Conservation (phyloP, 495 filamentous ascomycete species). For the Tirmania nivea region DNA sequence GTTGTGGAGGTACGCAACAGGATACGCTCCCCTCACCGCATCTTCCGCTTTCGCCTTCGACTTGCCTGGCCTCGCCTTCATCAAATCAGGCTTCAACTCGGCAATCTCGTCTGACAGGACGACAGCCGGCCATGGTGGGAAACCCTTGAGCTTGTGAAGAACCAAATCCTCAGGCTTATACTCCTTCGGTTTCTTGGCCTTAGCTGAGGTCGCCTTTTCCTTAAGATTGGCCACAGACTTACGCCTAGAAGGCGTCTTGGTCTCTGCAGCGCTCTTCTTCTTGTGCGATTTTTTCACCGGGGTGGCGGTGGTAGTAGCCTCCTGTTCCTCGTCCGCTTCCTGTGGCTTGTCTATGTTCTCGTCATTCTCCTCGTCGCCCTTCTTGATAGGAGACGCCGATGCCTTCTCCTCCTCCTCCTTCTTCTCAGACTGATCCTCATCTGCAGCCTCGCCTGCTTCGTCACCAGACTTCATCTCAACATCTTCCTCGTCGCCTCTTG, state of each 20-base stretch:
- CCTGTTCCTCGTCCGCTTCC: not conserved
- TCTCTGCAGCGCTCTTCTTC: not conserved
- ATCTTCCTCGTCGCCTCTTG: not conserved
- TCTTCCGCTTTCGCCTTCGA: not conserved
- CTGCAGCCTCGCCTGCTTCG: not conserved
- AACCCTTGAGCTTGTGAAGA: conserved; percentile 65
- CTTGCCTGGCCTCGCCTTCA: conserved; percentile 43
- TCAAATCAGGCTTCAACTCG: conserved; percentile 54
- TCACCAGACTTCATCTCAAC: not conserved
- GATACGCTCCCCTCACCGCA: conserved; percentile 48
- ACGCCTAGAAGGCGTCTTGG: not conserved
- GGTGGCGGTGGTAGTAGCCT: not conserved
- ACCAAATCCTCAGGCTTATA: not conserved
- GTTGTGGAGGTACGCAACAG: conserved; percentile 80
- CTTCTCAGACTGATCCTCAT: not conserved
- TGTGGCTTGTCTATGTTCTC: not conserved
- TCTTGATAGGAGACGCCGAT: not conserved
- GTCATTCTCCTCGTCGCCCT: not conserved
- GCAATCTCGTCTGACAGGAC: conserved; percentile 80
- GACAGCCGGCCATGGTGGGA: conserved; percentile 75
- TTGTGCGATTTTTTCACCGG: not conserved
- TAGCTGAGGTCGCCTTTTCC: not conserved
- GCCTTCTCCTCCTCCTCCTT: not conserved
- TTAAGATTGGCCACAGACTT: not conserved
- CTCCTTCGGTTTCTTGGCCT: not conserved